A percentile compares a stretch with the other conserved stretches of the same genome.
Conservation (phyloP, 495 filamentous ascomycete species). For the Hypoxylon rickii region DNA sequence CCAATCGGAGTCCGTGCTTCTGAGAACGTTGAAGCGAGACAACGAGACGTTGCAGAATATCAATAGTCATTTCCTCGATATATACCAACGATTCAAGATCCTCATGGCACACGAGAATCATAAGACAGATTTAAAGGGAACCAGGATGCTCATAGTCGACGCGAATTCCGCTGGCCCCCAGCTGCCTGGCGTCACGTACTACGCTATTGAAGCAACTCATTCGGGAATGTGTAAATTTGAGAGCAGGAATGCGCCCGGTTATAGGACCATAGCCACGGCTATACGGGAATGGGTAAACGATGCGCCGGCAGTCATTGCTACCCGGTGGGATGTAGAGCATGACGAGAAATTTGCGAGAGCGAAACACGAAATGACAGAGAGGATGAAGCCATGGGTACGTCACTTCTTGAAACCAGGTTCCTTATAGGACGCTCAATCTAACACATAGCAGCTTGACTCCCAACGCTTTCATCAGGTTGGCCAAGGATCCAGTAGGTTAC, state of each 20-base stretch:
- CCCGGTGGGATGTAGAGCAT: slow-evolving; percentile 68
- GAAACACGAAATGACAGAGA: slow-evolving; percentile 48
- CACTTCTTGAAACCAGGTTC: not conserved
- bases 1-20: slow-evolving; percentile 69
- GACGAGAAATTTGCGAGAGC: slow-evolving; percentile 53
- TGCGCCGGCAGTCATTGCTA: slow-evolving; percentile 60
- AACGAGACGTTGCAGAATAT: slow-evolving; percentile 83
- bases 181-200: slow-evolving; percentile 72
- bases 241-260: slow-evolving; percentile 71
- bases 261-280: slow-evolving; percentile 71
- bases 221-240: slow-evolving; percentile 90
- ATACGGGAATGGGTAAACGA: slow-evolving; percentile 70
- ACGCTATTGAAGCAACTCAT: slow-evolving; percentile 81
- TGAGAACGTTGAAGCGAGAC: slow-evolving; percentile 74
- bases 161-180: slow-evolving; percentile 75
- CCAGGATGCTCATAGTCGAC: slow-evolving; percentile 68
- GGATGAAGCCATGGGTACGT: slow-evolving; percentile 49
- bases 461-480: slow-evolving; percentile 31
- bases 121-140: slow-evolving; percentile 66
- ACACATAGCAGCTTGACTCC: slow-evolving; percentile 30
- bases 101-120: slow-evolving; percentile 70
- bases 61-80: slow-evolving; percentile 74
- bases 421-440: slow-evolving; percentile 2
- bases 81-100: slow-evolving; percentile 73
- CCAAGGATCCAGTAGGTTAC: slow-evolving; percentile 39